phyloP scores from a whole-genome alignment of 2,329 filamentous ascomycete species.

The Septoria petroselini region DNA sequence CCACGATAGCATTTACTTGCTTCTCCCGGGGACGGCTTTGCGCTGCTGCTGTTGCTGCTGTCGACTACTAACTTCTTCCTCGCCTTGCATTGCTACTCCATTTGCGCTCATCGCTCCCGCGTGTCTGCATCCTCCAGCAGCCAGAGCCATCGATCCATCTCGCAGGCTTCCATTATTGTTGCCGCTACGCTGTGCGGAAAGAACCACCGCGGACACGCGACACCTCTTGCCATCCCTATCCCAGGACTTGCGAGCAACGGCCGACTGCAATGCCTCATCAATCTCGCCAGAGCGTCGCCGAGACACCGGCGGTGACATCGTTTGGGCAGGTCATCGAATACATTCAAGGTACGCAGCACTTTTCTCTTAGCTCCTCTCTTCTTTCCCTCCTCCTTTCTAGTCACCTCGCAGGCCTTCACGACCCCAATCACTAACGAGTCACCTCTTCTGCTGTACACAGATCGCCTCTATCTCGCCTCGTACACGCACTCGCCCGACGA shows the following conservation, averaged over 20 bases:
- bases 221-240: not conserved
- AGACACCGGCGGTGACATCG: conserved; percentile 47
- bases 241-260: too few relatives aligned
- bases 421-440: conserved; percentile 30
- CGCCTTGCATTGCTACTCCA: conserved; percentile 2
- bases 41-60: conserved; percentile 1
- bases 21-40: not conserved
- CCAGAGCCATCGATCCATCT: not conserved
- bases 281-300: conserved; percentile 28
- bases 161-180: not conserved
- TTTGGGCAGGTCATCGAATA: conserved; percentile 93
- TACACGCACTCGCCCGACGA: conserved; percentile 79
- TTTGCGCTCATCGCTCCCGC: not conserved
- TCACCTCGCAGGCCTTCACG: not conserved
- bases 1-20: conserved; percentile 14
- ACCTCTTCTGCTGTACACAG: conserved; percentile 50
- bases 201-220: conserved; percentile 6
- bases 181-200: not conserved
- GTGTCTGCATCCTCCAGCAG: not conserved
- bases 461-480: conserved; percentile 90
- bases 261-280: conserved; percentile 33
- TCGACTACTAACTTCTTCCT: not conserved
- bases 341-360: conserved; percentile 81
- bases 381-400: too few relatives aligned
- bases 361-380: not conserved